Percentiles rank a stretch among this genome's conserved stretches.
Evolutionary conservation across 257 asterid genomes (phyloP).

Genomic region (Nicotiana sylvestris): DNA sequence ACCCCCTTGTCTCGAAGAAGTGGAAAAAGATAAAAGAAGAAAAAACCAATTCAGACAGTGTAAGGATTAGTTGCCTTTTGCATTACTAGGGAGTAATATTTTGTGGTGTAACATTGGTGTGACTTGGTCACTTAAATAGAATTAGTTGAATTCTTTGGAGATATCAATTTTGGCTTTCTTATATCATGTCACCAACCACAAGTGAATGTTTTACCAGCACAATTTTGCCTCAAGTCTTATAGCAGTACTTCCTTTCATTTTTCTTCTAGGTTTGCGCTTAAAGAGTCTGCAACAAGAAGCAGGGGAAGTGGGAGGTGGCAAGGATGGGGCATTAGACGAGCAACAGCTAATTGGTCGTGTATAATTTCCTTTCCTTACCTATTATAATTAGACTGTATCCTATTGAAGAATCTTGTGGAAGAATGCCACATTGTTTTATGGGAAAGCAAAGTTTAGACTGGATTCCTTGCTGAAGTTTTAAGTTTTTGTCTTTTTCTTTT

Average conservation of each 20-base stretch:
- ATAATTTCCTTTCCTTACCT: not conserved
- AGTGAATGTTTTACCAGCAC: not conserved
- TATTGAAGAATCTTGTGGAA: not conserved
- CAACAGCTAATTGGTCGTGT: slow-evolving; percentile 3
- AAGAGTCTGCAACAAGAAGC: slow-evolving; percentile 1
- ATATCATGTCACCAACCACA: not conserved
- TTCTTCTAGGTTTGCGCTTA: slow-evolving; percentile 5
- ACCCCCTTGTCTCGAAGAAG: not conserved
- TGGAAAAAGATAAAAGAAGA: not conserved
- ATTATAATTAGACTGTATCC: not conserved
- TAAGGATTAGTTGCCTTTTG: not conserved
- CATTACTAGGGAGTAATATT: not conserved
- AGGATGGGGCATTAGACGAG: not conserved
- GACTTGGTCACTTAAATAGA: not conserved
- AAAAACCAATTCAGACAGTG: not conserved
- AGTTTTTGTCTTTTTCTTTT: slow-evolving; percentile 29
- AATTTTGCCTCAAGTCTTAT: not conserved
- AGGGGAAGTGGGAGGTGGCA: slow-evolving; percentile 5
- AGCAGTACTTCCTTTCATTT: not conserved
- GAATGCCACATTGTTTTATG: not conserved
- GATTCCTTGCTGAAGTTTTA: slow-evolving; percentile 12
- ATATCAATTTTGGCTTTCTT: not conserved
- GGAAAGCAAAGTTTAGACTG: not conserved
- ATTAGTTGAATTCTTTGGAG: not conserved
- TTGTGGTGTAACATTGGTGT: not conserved